A percentile compares a stretch with the other conserved stretches of the same genome.
Evolutionary conservation across 768 basidiomycete species (phyloP).

Genomic region (Omphalotus guepiniiformis): DNA sequence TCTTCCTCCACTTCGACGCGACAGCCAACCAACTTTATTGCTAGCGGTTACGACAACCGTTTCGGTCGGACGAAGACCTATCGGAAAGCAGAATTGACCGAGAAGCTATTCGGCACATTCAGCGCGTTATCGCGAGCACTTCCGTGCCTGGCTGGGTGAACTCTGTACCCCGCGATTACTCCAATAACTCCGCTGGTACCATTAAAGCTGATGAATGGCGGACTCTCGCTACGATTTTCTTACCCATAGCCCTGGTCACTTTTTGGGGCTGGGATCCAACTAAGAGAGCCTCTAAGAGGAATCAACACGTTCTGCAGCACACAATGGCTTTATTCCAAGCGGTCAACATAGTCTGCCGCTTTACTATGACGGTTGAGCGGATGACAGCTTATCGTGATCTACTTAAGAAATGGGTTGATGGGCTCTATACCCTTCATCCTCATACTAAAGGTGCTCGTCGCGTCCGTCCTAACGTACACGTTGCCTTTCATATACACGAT

Average conservation of each 20-base stretch:
- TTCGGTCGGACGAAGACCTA: not conserved
- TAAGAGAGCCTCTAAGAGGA: not conserved
- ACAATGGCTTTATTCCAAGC: constrained; percentile 25
- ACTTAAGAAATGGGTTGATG: constrained; percentile 22
- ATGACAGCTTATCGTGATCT: constrained; percentile 8
- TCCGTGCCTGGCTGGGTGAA: constrained; percentile 22
- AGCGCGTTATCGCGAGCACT: constrained; percentile 19
- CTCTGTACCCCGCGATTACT: constrained; percentile 24
- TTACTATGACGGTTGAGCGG: constrained; percentile 8
- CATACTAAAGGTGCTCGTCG: constrained; percentile 11
- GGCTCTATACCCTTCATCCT: constrained; percentile 19
- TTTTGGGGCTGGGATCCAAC: constrained; percentile 21
- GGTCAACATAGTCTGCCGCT: constrained; percentile 16
- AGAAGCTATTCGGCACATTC: constrained; percentile 12
- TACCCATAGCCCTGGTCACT: constrained; percentile 29
- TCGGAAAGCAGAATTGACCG: not conserved
- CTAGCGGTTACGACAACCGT: not conserved
- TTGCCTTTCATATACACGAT: constrained; percentile 30
- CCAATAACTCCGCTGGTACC: constrained; percentile 22
- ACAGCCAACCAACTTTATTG: not conserved
- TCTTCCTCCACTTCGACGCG: not conserved
- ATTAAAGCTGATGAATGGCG: constrained; percentile 36
- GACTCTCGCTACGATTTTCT: constrained; percentile 21
- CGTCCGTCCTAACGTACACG: constrained; percentile 21
- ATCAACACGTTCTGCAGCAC: constrained; percentile 18